phyloP scores from a whole-genome alignment of 352 stramenopile species.

The Blastocystis hominis region DNA sequence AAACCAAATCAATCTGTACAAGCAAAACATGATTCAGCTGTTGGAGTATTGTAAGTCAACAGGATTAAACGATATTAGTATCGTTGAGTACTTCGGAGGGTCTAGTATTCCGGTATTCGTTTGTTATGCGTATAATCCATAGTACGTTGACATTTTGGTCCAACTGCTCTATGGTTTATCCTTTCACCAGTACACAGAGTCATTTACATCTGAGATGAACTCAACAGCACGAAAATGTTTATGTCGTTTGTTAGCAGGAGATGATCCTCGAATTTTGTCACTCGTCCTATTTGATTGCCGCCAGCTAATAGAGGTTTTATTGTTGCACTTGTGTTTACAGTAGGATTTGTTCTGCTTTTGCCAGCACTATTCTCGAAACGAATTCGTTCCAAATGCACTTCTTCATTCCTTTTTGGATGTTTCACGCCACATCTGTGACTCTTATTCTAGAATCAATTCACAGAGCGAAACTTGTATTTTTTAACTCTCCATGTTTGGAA shows the following conservation, averaged over 20 bases:
- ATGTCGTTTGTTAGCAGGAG: background rate
- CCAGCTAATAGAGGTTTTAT: background rate
- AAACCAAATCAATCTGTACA: background rate
- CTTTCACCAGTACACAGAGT: background rate
- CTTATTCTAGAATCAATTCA: slow-evolving; percentile 2
- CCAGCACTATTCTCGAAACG: background rate
- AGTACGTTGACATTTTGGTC: slow-evolving; percentile 47
- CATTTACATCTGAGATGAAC: slow-evolving; percentile 29
- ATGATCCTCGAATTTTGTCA: slow-evolving; percentile 22
- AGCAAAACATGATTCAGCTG: slow-evolving; percentile 36
- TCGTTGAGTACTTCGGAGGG: background rate
- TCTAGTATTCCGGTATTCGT: slow-evolving; percentile 1
- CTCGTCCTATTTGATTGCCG: slow-evolving; percentile 9
- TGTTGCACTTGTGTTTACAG: background rate
- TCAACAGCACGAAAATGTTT: background rate
- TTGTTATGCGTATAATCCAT: background rate
- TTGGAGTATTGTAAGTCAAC: background rate
- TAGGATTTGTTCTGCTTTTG: slow-evolving; percentile 24
- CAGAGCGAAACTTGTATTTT: background rate
- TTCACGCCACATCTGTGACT: slow-evolving; percentile 11
- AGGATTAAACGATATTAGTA: background rate
- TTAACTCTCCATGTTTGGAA: background rate
- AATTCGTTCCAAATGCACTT: background rate
- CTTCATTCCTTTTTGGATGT: background rate
- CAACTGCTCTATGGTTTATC: slow-evolving; percentile 45